phyloP scores from a whole-genome alignment of 441 rosid genomes.

The Erysimum cheiri region DNA sequence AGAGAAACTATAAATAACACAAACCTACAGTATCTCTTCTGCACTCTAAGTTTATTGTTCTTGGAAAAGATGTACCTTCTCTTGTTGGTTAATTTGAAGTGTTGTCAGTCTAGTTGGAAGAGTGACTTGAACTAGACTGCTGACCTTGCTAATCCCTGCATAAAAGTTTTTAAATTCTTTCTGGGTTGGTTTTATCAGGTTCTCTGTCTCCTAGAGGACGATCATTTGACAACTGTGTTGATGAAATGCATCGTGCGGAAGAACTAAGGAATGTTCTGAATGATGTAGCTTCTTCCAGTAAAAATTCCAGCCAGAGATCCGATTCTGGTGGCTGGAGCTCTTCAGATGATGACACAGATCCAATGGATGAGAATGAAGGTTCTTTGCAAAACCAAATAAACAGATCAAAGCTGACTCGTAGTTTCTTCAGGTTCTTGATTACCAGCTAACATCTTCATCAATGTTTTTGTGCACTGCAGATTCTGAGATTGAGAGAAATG shows the following conservation, averaged over 20 bases:
- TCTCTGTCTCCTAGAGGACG: constrained; percentile 62
- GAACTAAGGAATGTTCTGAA: constrained; percentile 61
- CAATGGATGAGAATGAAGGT: constrained; percentile 75
- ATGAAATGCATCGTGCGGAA: constrained; percentile 62
- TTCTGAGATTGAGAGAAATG: constrained; percentile 49
- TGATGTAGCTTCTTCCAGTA: constrained; percentile 74
- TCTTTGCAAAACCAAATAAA: constrained; percentile 20
- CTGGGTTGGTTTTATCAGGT: constrained; percentile 45
- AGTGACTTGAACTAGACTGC: neutral
- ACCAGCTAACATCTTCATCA: constrained; percentile 5
- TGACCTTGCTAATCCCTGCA: neutral
- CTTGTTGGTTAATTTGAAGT: constrained; percentile 14
- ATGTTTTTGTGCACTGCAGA: constrained; percentile 45
- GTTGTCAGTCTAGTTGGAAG: constrained; percentile 19
- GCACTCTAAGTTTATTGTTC: neutral
- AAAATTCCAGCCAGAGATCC: constrained; percentile 42
- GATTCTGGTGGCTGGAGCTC: constrained; percentile 76
- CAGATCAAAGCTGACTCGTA: constrained; percentile 24
- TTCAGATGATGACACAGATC: constrained; percentile 82
- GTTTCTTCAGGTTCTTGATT: constrained; percentile 11
- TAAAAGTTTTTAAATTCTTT: neutral
- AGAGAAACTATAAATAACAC: neutral
- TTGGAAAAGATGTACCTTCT: neutral
- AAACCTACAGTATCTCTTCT: neutral
- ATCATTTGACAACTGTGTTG: constrained; percentile 56